Conservation (phyloP, 2,329 filamentous ascomycete species). For the Penicillium sp. region DNA sequence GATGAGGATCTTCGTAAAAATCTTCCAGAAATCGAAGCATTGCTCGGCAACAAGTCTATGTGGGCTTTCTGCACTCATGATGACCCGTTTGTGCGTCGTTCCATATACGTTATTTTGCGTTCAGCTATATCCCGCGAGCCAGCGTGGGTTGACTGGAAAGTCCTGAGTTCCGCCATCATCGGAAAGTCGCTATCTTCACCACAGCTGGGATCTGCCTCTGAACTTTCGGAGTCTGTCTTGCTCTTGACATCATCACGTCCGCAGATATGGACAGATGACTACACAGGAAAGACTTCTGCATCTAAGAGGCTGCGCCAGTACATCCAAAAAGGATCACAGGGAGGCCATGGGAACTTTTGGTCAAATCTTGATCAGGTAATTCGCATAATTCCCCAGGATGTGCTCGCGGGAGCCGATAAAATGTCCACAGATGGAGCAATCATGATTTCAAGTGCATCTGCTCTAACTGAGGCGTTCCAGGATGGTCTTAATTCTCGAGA, state of each 20-base stretch:
- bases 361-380: slow-evolving; percentile 68
- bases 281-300: slow-evolving; percentile 62
- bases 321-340: slow-evolving; percentile 82
- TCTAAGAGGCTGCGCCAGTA: slow-evolving; percentile 70
- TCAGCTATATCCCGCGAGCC: slow-evolving; percentile 57
- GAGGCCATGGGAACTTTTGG: slow-evolving; percentile 77
- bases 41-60: slow-evolving; percentile 68
- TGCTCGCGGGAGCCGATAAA: slow-evolving; percentile 45
- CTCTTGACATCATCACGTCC: slow-evolving; percentile 69
- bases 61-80: slow-evolving; percentile 65
- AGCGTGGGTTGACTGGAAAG: slow-evolving; percentile 64
- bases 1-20: slow-evolving; percentile 64
- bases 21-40: slow-evolving; percentile 65
- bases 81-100: slow-evolving; percentile 64
- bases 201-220: slow-evolving; percentile 75
- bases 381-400: slow-evolving; percentile 58
- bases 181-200: slow-evolving; percentile 73
- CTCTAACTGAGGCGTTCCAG: slow-evolving; percentile 71
- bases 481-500: slow-evolving; percentile 75
- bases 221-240: slow-evolving; percentile 71
- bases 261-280: slow-evolving; percentile 74
- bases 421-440: slow-evolving; percentile 31
- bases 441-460: slow-evolving; percentile 59
- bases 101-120: slow-evolving; percentile 63
- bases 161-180: slow-evolving; percentile 72